Evolutionary conservation across 768 basidiomycete species (phyloP).

Genomic region (Rhizopogon roseolus): DNA sequence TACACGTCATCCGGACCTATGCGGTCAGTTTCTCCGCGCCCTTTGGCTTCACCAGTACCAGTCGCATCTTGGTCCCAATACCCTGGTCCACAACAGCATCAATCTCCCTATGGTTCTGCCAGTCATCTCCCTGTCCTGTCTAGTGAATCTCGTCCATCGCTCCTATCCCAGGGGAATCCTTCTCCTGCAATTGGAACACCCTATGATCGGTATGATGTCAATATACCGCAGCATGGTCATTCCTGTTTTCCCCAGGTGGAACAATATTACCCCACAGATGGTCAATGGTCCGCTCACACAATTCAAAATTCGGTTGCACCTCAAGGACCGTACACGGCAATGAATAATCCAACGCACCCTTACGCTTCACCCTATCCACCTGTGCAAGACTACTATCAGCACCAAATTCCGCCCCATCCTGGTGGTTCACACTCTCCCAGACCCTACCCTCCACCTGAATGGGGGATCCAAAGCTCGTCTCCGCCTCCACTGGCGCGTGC

Average conservation of each 20-base stretch:
- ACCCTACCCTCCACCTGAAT: background rate
- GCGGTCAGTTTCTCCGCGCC: constrained; percentile 17
- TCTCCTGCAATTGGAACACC: background rate
- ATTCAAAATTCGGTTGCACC: background rate
- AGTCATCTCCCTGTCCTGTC: background rate
- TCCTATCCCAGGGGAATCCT: background rate
- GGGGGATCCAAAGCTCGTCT: constrained; percentile 16
- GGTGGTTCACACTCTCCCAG: background rate
- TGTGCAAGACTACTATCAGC: background rate
- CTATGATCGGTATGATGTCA: background rate
- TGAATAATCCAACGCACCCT: background rate
- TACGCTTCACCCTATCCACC: background rate
- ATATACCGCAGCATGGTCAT: background rate
- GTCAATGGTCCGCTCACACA: background rate
- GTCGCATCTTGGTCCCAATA: background rate
- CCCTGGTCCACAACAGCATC: background rate
- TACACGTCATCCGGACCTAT: constrained; percentile 6
- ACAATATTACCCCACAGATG: constrained; percentile 1
- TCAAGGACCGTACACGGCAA: background rate
- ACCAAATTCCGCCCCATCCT: background rate
- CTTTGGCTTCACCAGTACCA: constrained; percentile 4
- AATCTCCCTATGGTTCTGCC: background rate
- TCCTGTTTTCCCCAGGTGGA: background rate
- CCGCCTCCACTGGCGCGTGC: constrained; percentile 34
- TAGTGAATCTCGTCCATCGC: background rate